Evolutionary conservation across 306 rosid species (phyloP), one percentile per base, ranked within the genome.

Genomic region (Vigna radiata): DNA sequence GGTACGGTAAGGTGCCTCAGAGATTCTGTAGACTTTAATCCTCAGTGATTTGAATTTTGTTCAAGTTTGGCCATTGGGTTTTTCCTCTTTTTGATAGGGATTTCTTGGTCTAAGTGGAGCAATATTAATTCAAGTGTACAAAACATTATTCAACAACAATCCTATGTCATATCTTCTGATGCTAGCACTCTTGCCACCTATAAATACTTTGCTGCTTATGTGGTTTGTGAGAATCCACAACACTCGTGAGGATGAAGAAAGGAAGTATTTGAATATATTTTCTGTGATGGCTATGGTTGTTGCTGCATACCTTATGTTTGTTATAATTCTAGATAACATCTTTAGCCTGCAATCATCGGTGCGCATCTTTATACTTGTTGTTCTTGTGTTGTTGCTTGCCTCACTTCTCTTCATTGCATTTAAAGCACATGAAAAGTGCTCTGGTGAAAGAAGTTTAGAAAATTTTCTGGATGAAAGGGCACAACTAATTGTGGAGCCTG

Each of bases 41-140:
- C 54, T 54, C 87, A 41, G 48, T 71, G 62, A 62, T 19, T 75
- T 31, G 25, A 49, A 31, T 55, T 53, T 31, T 69, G 65, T 27
- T 78, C 59, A 58, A 63, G 52, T 69, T 75, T 75, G 27, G 37
- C 33, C n/a, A 23, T 78, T 55, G 21, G 29, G 49, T 47, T 58
- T 56, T 61, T 25, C 31, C 19, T 18, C 39, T 60, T 25, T 64
- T 62, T 77, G 48, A 2, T 80, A 94, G 98, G 97, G 98, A 19
- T 94, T 88, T 84, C 84, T 91, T 60, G 98, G 98, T 81, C 89
- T 90, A 8, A 90, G 97, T 82, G 96, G 97, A 70, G 97, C 98
- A 71, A 87, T 91, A 64, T 59, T 94, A 49, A 88, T 94, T 48
- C 94, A 86, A 81, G 83, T 91, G 43, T 90, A 90, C 55, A 72